Evolutionary conservation across 768 basidiomycete genomes (phyloP).

Genomic region (Lactarius trivialis): DNA sequence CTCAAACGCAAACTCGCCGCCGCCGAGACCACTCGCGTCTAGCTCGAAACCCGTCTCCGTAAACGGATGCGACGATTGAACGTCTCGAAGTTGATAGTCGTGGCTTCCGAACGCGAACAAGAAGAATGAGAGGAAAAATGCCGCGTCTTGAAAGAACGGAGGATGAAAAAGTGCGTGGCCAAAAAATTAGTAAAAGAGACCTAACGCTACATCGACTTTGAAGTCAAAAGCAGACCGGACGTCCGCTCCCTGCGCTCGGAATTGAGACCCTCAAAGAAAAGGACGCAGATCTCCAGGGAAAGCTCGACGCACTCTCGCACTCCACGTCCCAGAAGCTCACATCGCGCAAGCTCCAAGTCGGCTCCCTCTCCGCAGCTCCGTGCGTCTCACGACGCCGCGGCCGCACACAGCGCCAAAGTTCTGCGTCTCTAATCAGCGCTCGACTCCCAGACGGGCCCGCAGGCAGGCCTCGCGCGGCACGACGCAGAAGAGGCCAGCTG

Average conservation of each 20-base stretch:
- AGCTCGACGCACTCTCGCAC: constrained; percentile 43
- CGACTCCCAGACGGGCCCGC: constrained; percentile 37
- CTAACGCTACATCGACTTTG: background rate
- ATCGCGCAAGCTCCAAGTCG: constrained; percentile 40
- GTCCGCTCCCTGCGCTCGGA: constrained; percentile 45
- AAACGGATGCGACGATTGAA: constrained; percentile 60
- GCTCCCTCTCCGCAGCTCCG: constrained; percentile 42
- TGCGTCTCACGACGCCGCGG: constrained; percentile 36
- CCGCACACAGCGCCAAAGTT: constrained; percentile 37
- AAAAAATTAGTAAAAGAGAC: no score
- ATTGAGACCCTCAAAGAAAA: constrained; percentile 49
- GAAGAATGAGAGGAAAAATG: constrained; percentile 66
- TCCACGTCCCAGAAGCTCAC: constrained; percentile 45
- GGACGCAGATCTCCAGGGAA: constrained; percentile 54
- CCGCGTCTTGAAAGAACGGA: constrained; percentile 42
- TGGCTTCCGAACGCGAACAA: constrained; percentile 62
- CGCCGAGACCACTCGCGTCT: constrained; percentile 52
- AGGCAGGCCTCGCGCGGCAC: constrained; percentile 30
- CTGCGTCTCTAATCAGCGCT: constrained; percentile 42
- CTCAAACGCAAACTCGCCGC: constrained; percentile 64
- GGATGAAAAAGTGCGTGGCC: constrained; percentile 51
- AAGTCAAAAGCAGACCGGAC: constrained; percentile 47
- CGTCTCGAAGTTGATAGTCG: constrained; percentile 59
- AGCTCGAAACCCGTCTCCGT: constrained; percentile 60
- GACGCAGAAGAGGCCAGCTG: constrained; percentile 58